Evolutionary conservation across 176 grass and related monocot genomes (phyloP).

Genomic region (Zoysia pacifica): DNA sequence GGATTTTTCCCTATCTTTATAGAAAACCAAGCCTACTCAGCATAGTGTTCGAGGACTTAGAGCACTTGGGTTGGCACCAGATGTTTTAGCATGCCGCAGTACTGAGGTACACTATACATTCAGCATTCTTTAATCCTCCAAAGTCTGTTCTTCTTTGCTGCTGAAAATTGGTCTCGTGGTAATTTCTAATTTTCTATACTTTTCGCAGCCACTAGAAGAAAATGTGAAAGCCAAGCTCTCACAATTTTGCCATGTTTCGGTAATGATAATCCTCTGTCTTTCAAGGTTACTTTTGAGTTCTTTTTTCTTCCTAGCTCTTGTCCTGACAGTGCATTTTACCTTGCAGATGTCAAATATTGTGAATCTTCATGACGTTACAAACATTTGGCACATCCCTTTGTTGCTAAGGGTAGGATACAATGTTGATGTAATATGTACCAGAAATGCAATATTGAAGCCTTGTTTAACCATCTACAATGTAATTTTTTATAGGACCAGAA

Average conservation of each 20-base stretch:
- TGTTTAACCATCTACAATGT: slow-evolving; percentile 38
- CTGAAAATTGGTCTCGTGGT: slow-evolving; percentile 15
- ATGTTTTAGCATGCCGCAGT: too few species aligned
- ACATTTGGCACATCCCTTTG: slow-evolving; percentile 98
- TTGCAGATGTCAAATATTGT: slow-evolving; percentile 76
- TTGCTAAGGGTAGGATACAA: slow-evolving; percentile 77
- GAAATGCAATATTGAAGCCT: slow-evolving; percentile 31
- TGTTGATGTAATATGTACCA: slow-evolving; percentile 13
- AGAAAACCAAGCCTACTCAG: too few species aligned
- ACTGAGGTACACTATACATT: too few species aligned
- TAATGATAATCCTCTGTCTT: slow-evolving; percentile 48
- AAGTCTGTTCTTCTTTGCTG: background rate
- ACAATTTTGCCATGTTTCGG: slow-evolving; percentile 91
- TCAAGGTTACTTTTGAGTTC: slow-evolving; percentile 1
- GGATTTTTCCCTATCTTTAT: background rate
- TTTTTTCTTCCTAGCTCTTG: slow-evolving; percentile 32
- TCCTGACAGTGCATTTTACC: slow-evolving; percentile 32
- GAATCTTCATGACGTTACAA: slow-evolving; percentile 85
- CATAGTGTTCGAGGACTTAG: too few species aligned
- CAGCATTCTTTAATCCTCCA: too few species aligned
- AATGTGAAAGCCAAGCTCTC: slow-evolving; percentile 86
- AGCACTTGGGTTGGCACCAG: too few species aligned
- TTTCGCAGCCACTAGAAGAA: slow-evolving; percentile 68
- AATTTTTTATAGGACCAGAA: slow-evolving; percentile 80
- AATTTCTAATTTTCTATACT: slow-evolving; percentile 26